A percentile compares a stretch with the other conserved stretches of the same genome.
Conservation (phyloP, 164 flowering plant species). For the Magnolia sinica region DNA sequence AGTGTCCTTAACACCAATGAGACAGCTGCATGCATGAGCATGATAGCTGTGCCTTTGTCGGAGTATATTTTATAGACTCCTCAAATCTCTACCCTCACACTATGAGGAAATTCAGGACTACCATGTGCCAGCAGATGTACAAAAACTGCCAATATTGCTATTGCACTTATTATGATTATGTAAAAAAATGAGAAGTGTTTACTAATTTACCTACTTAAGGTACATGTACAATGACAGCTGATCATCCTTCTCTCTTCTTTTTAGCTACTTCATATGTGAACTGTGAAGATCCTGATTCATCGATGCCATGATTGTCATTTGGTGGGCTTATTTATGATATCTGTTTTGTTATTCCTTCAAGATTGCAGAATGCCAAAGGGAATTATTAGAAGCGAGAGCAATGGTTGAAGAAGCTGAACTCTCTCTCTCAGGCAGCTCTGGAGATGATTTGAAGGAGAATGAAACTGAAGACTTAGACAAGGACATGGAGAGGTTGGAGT, state of each 20-base stretch:
- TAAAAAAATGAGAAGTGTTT: too few species aligned
- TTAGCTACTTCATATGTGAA: not conserved
- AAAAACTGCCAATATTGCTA: too few species aligned
- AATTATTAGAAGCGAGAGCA: conserved; percentile 62
- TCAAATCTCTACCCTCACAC: too few species aligned
- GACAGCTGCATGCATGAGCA: too few species aligned
- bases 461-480: conserved; percentile 31
- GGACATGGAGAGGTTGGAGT: conserved; percentile 72
- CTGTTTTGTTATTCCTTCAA: conserved; percentile 20
- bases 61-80: too few species aligned
- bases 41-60: too few species aligned
- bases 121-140: too few species aligned
- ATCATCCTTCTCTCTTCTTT: not conserved
- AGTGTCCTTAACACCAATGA: too few species aligned
- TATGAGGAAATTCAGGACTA: too few species aligned
- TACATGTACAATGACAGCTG: not conserved
- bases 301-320: not conserved
- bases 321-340: conserved; percentile 1
- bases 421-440: conserved; percentile 31
- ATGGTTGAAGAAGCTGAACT: conserved; percentile 80
- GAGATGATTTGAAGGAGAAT: conserved; percentile 9
- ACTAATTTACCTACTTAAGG: too few species aligned
- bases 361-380: conserved; percentile 91
- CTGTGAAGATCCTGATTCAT: not conserved
- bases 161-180: too few species aligned